Conservation (phyloP, 2,329 filamentous ascomycete species). For the Aphanoascus verrucosus region DNA sequence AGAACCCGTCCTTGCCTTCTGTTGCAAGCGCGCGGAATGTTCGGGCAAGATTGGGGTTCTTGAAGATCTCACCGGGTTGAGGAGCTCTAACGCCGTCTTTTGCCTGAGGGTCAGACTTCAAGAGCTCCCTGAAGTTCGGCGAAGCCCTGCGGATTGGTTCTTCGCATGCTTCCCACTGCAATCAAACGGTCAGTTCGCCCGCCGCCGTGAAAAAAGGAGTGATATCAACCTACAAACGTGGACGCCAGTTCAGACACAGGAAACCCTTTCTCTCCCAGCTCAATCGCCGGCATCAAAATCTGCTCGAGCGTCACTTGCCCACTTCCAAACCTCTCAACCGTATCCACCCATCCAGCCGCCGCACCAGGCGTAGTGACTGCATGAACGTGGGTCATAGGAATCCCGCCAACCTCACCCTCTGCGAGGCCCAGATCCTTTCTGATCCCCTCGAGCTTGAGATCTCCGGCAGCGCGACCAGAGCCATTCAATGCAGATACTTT, state of each 20-base stretch:
- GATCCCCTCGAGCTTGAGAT: constrained; percentile 58
- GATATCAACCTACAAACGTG: constrained; percentile 46
- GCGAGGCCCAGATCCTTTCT: constrained; percentile 57
- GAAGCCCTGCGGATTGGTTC: constrained; percentile 57
- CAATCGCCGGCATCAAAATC: constrained; percentile 71
- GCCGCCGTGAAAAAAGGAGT: background rate
- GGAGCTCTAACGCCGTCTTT: constrained; percentile 64
- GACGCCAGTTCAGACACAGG: constrained; percentile 74
- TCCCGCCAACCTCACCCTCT: constrained; percentile 46
- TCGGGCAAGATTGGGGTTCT: constrained; percentile 65
- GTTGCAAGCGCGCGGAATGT: constrained; percentile 71
- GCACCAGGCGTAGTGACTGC: constrained; percentile 82
- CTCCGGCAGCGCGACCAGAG: constrained; percentile 68
- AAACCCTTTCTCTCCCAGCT: constrained; percentile 77
- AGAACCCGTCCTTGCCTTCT: constrained; percentile 84
- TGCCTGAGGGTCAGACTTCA: constrained; percentile 63
- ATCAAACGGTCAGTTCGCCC: constrained; percentile 4
- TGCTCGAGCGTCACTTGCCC: constrained; percentile 67
- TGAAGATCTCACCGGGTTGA: constrained; percentile 73
- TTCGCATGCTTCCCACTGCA: constrained; percentile 63
- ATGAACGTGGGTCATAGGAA: constrained; percentile 67
- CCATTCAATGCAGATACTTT: constrained; percentile 82
- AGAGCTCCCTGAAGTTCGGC: constrained; percentile 75
- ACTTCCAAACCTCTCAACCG: constrained; percentile 78
- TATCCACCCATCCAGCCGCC: constrained; percentile 86